Evolutionary conservation across 352 stramenopile species (phyloP).

Genomic region (Globisporangium ultimum): DNA sequence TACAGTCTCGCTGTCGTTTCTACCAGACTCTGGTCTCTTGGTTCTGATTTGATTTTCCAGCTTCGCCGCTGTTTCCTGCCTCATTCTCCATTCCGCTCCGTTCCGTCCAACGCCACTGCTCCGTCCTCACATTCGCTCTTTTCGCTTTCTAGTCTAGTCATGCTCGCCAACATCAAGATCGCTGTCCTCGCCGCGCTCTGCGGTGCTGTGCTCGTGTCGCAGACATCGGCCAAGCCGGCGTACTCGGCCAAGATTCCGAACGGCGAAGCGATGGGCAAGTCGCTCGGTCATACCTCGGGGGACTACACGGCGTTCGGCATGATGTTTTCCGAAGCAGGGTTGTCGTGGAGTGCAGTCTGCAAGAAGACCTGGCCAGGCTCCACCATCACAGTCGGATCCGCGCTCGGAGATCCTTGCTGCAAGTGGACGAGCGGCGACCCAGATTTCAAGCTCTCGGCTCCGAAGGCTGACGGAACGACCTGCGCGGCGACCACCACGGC

Average conservation of each 20-base stretch:
- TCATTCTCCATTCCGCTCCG: background rate
- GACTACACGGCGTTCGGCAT: slow-evolving; percentile 48
- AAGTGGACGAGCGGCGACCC: slow-evolving; percentile 37
- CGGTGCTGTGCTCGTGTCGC: slow-evolving; percentile 3
- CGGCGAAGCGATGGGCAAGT: slow-evolving; percentile 37
- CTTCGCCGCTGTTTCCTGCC: too few species aligned
- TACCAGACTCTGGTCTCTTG: background rate
- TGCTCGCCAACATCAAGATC: slow-evolving; percentile 12
- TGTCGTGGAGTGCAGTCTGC: slow-evolving; percentile 37
- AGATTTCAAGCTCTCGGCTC: slow-evolving; percentile 32
- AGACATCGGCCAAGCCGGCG: background rate
- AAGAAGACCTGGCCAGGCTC: slow-evolving; percentile 35
- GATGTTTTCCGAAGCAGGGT: slow-evolving; percentile 33
- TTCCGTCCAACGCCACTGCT: background rate
- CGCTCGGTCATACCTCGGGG: slow-evolving; percentile 27
- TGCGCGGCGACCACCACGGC: slow-evolving; percentile 25
- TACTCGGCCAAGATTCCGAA: slow-evolving; percentile 37
- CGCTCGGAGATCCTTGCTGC: slow-evolving; percentile 55
- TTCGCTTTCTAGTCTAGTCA: too few species aligned
- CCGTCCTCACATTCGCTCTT: slow-evolving; percentile 9
- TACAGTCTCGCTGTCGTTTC: background rate
- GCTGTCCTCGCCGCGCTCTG: slow-evolving; percentile 4
- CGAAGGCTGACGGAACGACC: slow-evolving; percentile 26
- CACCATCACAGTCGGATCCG: slow-evolving; percentile 33
- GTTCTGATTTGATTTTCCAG: too few species aligned